Evolutionary conservation across 1,139 yeast species (phyloP).

Genomic region (Pichia sp.): DNA sequence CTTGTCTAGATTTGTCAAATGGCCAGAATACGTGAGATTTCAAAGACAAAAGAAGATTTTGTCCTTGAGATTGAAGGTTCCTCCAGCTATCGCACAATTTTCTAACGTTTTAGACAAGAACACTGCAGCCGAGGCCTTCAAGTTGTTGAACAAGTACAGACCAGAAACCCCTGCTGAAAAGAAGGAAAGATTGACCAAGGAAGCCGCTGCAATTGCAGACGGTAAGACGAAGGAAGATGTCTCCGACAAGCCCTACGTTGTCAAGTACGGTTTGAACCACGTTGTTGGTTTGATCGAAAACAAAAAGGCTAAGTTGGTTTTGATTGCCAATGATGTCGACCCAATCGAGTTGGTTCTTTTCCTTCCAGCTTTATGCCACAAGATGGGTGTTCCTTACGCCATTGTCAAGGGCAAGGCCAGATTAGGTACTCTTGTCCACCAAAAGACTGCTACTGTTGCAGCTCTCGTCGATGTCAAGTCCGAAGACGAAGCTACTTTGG

Average conservation of each 20-base stretch:
- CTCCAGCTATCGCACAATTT: slow-evolving; percentile 97
- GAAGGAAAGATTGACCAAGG: slow-evolving; percentile 98
- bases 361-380: slow-evolving; percentile 97
- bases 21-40: slow-evolving; percentile 97
- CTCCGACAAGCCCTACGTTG: slow-evolving; percentile 91
- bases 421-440: slow-evolving; percentile 94
- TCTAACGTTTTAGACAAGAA: slow-evolving; percentile 93
- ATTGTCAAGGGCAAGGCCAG: slow-evolving; percentile 98
- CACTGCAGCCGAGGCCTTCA: slow-evolving; percentile 95
- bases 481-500: slow-evolving; percentile 92
- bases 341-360: slow-evolving; percentile 95
- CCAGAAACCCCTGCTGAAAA: slow-evolving; percentile 96
- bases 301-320: slow-evolving; percentile 95
- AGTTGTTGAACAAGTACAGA: slow-evolving; percentile 96
- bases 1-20: slow-evolving; percentile 92
- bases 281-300: slow-evolving; percentile 94
- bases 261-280: slow-evolving; percentile 98
- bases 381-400: slow-evolving; percentile 99
- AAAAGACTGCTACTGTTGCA: slow-evolving; percentile 95
- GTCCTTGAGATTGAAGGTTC: slow-evolving; percentile 93
- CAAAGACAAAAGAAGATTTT: slow-evolving; percentile 98
- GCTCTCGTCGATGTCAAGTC: slow-evolving; percentile 92
- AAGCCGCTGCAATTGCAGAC: slow-evolving; percentile 97
- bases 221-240: slow-evolving; percentile 95
- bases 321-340: slow-evolving; percentile 98